Evolutionary conservation across 1,139 yeast species (phyloP), one percentile per base, ranked within the genome.

Genomic region (Barnettozyma hawaiiensis): DNA sequence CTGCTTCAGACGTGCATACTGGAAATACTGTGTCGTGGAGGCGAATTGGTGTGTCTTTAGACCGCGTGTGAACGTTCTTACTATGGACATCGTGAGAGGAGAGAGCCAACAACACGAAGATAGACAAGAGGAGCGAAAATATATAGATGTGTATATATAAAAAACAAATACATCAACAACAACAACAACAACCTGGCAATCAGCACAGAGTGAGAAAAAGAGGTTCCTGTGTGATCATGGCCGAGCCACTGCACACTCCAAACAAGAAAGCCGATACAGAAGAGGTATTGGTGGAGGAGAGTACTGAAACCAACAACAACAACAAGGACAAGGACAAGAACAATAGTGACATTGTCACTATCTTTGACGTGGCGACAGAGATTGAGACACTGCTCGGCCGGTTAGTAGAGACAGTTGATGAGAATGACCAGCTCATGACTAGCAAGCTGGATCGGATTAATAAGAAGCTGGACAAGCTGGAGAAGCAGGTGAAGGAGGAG

Each of bases 311-410:
- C 28, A 10, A 4, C 21, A 19, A 19, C 18, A 12, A 14, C 22
- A 19, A 21, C 16, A 41, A 27, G 14, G 46, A 34, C 29, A 14
- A 11, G 16, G 11, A 7, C 31, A 27, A 27, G 18, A 14, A 14
- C 31, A 27, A 9, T n/a, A 16, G 22, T 21, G 40, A 60, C 22
- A 54, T 61, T 6, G 60, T 62, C 2, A 70, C 80, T 2, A 70
- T 76, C 2, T 71, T 75, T 48, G 82, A 78, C 39, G 63, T 77
- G 16, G 76, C 80, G 1, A 69, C 68, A 43, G 72, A 66, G 19
- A 67, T 78, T 20, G 79, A 76, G 49, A 58, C 58, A 10, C 62
- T 66, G 38, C 51, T 76, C 18, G 58, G 65, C 29, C 61, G 60
- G 6, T 56, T 75, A 7, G 56, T 68, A 18, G 21, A 35, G 2